Percentiles rank a stretch among this genome's conserved stretches.
phyloP scores from a whole-genome alignment of 1,139 yeast genomes.

The Debaryomycetaceae sp. region DNA sequence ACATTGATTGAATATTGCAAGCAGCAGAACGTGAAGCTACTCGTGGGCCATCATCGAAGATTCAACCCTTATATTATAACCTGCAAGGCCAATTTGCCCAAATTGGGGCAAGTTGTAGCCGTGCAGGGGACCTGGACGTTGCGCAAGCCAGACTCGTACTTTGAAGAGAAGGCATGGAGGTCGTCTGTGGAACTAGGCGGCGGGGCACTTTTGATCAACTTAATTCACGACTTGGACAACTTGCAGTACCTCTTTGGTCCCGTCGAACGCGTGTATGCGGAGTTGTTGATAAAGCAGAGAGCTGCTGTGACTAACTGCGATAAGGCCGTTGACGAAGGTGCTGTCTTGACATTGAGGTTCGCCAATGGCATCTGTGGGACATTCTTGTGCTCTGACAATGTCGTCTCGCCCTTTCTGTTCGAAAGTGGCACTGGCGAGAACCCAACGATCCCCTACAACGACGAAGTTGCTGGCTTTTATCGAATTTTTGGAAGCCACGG shows the following conservation, averaged over 20 bases:
- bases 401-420: slow-evolving; percentile 38
- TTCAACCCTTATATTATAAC: slow-evolving; percentile 40
- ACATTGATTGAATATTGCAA: slow-evolving; percentile 26
- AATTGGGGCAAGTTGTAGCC: slow-evolving; percentile 31
- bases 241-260: slow-evolving; percentile 41
- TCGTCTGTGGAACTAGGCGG: slow-evolving; percentile 32
- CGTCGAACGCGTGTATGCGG: slow-evolving; percentile 35
- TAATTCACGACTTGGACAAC: slow-evolving; percentile 41
- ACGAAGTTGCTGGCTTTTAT: slow-evolving; percentile 31
- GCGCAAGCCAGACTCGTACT: slow-evolving; percentile 33
- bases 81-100: slow-evolving; percentile 26
- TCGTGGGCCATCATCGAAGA: slow-evolving; percentile 43
- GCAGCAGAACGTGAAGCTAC: slow-evolving; percentile 23
- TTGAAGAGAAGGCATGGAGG: slow-evolving; percentile 38
- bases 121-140: slow-evolving; percentile 42
- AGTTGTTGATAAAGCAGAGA: slow-evolving; percentile 30
- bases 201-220: slow-evolving; percentile 36
- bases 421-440: slow-evolving; percentile 43
- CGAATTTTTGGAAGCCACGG: slow-evolving; percentile 39
- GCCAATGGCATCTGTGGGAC: slow-evolving; percentile 39
- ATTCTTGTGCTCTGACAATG: slow-evolving; percentile 39
- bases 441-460: slow-evolving; percentile 34
- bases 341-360: slow-evolving; percentile 34
- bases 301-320: slow-evolving; percentile 12
- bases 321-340: slow-evolving; percentile 39